Evolutionary conservation across 306 rosid species (phyloP), one percentile per base, ranked within the genome.

Genomic region (Rosa rugosa): DNA sequence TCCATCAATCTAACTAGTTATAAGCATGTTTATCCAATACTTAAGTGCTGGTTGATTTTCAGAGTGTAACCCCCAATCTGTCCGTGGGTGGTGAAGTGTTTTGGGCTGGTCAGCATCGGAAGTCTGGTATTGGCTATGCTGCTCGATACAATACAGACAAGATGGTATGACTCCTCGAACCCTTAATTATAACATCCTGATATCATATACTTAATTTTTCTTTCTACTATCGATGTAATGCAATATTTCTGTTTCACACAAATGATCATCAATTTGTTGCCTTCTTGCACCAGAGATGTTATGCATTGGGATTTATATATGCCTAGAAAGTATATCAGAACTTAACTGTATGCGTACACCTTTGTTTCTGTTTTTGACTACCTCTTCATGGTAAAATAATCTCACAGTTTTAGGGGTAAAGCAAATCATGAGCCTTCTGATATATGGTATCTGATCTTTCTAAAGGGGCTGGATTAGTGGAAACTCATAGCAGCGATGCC

Each of bases 61-160:
- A 96, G 98, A 93, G 99, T 65, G 92, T 96, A 77, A 83, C 97
- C 27, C 89, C 83, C 51, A 84, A 93, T 84, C 81, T 96, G 18
- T 88, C 99, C 17, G 63, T 96, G 91, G 99, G 99, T 3, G 99
- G 97, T 44, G 99, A 93, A 88, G 96, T 93, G 38, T 96, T 96
- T 91, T 96, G 99, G 99, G 94, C 98, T 79, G 98, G 99, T 84
- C 98, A 93, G 89, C 98, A 91, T 88, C 85, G 99, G 76, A 96
- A 91, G 84, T 96, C 99, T 50, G 98, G 99, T 71, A 80, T 91
- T 84, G 98, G 98, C 64, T 93, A 88, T 90, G 99, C 94, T 84
- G 93, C 91, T 88, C 91, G 97, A 78, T 96, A 91, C 87, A 90
- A 88, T 91, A 91, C 92, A 65, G 99, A 93, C 76, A 93, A 96